Percentiles rank a stretch among this genome's conserved stretches.
These are phyloP conservation scores for Tirmania nivea DNA, from an alignment of 495 filamentous ascomycete genomes.

Conservation along the genomic window DNA sequence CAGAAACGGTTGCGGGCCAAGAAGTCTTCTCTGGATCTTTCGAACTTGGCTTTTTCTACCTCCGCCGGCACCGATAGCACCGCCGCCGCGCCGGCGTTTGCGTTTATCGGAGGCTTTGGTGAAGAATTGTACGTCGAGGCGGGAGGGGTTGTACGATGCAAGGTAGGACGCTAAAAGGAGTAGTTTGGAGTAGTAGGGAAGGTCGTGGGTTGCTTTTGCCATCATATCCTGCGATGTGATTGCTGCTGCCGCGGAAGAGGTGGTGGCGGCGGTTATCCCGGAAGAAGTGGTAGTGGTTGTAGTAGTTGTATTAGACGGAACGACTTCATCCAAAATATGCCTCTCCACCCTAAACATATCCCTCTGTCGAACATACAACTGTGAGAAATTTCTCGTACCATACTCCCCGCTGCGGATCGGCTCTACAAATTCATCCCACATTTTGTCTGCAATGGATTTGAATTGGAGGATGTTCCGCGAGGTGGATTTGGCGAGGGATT, in stretches of 20 bases:
- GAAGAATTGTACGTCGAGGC: conserved; percentile 62
- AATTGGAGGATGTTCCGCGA: conserved; percentile 43
- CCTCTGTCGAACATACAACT: conserved; percentile 27
- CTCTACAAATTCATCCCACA: conserved; percentile 49
- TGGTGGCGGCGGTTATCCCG: conserved; percentile 7
- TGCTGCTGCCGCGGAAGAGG: conserved; percentile 10
- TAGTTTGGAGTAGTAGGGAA: conserved; percentile 64
- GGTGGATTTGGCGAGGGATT: conserved; percentile 44
- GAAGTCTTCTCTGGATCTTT: conserved; percentile 46
- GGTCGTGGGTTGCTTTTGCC: conserved; percentile 18
- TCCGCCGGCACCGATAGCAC: conserved; percentile 26
- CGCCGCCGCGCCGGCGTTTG: conserved; percentile 27
- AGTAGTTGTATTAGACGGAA: conserved; percentile 4
- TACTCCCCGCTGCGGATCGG: conserved; percentile 43
- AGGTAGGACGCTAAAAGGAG: conserved; percentile 77
- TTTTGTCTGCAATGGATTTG: conserved; percentile 29
- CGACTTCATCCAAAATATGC: conserved; percentile 30
- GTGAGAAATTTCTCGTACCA: conserved; percentile 56
- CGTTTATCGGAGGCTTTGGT: conserved; percentile 41
- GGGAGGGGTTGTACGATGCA: conserved; percentile 65
- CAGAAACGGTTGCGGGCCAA: conserved; percentile 60
- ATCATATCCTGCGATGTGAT: conserved; percentile 22
- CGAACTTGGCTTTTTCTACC: conserved; percentile 29
- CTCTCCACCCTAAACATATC: conserved; percentile 18
- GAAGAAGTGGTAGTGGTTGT: conserved; percentile 1